Evolutionary conservation across 805 yeast genomes (phyloP).

Genomic region (Cyberlindnera euphorbiae): DNA sequence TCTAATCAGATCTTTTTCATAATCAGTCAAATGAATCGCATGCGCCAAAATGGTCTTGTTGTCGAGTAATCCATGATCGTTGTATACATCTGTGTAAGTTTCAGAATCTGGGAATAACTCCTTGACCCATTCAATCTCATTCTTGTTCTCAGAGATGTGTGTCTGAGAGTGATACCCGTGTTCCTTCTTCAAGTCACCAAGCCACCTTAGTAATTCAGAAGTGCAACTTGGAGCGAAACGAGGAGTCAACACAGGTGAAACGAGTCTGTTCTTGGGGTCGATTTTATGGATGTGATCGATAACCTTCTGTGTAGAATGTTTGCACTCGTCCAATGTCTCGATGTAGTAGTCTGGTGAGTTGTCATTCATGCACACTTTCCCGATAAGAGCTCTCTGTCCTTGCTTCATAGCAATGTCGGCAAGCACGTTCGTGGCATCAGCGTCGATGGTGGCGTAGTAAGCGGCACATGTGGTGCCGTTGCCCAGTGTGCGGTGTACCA

Average conservation of each 20-base stretch:
- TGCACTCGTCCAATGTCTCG: conserved; percentile 52
- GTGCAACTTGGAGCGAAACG: conserved; percentile 91
- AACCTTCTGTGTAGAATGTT: conserved; percentile 49
- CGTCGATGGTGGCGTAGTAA: conserved; percentile 86
- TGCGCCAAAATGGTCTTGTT: conserved; percentile 81
- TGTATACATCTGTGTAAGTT: conserved; percentile 75
- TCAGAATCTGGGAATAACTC: conserved; percentile 66
- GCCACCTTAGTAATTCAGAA: conserved; percentile 50
- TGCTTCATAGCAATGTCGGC: conserved; percentile 60
- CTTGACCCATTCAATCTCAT: conserved; percentile 71
- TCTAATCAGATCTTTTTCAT: conserved; percentile 58
- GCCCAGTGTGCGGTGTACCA: conserved; percentile 61
- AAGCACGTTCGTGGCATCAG: conserved; percentile 66
- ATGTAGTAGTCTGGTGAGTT: conserved; percentile 70
- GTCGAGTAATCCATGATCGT: conserved; percentile 53
- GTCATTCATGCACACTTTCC: conserved; percentile 91
- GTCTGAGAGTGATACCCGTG: conserved; percentile 73
- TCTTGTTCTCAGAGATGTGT: conserved; percentile 78
- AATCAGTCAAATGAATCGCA: conserved; percentile 67
- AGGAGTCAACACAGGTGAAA: conserved; percentile 83
- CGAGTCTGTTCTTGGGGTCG: conserved; percentile 48
- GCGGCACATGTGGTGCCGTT: conserved; percentile 92
- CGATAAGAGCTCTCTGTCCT: conserved; percentile 88
- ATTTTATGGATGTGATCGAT: conserved; percentile 49
- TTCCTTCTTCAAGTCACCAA: conserved; percentile 53